Percentiles rank a stretch among this genome's conserved stretches.
phyloP scores from a whole-genome alignment of 495 filamentous ascomycete genomes.

The Pyrenopolyporus hunteri region DNA sequence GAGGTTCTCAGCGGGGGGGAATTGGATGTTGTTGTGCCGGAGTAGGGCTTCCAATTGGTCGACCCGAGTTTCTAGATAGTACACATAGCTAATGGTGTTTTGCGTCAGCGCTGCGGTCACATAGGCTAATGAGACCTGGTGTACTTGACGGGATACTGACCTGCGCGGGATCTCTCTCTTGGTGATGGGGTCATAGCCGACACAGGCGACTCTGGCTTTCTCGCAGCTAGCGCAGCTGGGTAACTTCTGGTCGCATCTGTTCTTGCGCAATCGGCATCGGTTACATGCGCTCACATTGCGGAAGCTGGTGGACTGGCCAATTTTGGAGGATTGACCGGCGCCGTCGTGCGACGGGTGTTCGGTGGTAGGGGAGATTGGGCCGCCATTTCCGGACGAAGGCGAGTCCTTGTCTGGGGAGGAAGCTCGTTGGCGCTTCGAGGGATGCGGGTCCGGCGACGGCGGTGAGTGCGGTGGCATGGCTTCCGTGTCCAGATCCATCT shows the following conservation, averaged over 20 bases:
- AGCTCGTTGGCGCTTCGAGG: constrained; percentile 58
- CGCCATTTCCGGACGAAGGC: constrained; percentile 43
- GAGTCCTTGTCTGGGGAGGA: constrained; percentile 57
- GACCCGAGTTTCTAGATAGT: constrained; percentile 87
- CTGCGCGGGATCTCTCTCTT: constrained; percentile 90
- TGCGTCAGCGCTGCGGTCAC: constrained; percentile 29
- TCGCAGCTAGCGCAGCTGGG: constrained; percentile 90
- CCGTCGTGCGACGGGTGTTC: constrained; percentile 46
- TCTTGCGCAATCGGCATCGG: constrained; percentile 89
- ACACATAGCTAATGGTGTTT: constrained; percentile 73
- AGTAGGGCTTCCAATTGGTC: constrained; percentile 83
- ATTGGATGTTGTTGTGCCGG: constrained; percentile 69
- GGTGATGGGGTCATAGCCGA: constrained; percentile 94
- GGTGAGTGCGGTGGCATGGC: constrained; percentile 50
- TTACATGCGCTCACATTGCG: constrained; percentile 96
- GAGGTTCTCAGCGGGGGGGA: constrained; percentile 76
- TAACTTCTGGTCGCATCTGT: constrained; percentile 90
- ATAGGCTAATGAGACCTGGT: not conserved
- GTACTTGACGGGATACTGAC: constrained; percentile 47
- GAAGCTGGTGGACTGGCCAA: constrained; percentile 65
- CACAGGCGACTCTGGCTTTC: constrained; percentile 86
- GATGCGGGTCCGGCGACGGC: constrained; percentile 52
- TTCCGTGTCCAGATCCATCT: constrained; percentile 38
- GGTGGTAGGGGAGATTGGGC: constrained; percentile 40
- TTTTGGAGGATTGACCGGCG: constrained; percentile 41